Conservation (phyloP, 2,329 filamentous ascomycete species). For the Waltergamsia citrina region DNA sequence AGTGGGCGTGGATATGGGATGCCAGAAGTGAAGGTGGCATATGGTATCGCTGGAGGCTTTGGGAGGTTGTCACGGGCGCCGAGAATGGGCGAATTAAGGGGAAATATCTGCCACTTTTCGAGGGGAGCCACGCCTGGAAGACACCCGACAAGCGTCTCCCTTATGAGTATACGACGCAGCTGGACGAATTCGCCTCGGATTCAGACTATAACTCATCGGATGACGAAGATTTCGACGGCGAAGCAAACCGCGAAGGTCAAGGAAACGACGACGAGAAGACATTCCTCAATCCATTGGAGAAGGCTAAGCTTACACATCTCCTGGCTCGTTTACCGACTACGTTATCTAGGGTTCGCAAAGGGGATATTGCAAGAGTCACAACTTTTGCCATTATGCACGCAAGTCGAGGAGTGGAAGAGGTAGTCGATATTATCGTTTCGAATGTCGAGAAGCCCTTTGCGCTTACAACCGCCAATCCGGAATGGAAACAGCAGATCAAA, state of each 20-base stretch:
- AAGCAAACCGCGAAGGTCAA: constrained; percentile 38
- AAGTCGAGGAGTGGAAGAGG: constrained; percentile 75
- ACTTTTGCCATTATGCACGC: constrained; percentile 85
- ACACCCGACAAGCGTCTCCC: constrained; percentile 62
- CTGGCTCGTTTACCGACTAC: constrained; percentile 73
- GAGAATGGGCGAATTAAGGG: constrained; percentile 33
- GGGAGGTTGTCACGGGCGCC: constrained; percentile 70
- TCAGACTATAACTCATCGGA: constrained; percentile 81
- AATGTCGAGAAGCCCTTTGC: constrained; percentile 74
- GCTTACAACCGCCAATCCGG: constrained; percentile 60
- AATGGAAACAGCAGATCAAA: constrained; percentile 29
- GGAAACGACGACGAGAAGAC: constrained; percentile 39
- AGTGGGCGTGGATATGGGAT: constrained; percentile 93
- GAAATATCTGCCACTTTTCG: constrained; percentile 59
- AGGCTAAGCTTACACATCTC: constrained; percentile 75
- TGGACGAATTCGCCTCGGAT: constrained; percentile 76
- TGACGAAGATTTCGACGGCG: constrained; percentile 63
- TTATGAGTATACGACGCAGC: constrained; percentile 68
- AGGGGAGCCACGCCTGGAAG: constrained; percentile 69
- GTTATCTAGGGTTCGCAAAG: constrained; percentile 65
- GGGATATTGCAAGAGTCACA: constrained; percentile 78
- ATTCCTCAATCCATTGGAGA: constrained; percentile 74
- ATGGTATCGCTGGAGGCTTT: constrained; percentile 89
- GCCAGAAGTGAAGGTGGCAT: constrained; percentile 68
- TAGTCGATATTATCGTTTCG: constrained; percentile 77